phyloP scores from a whole-genome alignment of 352 stramenopile genomes.

The Phytopythium sindhum region DNA sequence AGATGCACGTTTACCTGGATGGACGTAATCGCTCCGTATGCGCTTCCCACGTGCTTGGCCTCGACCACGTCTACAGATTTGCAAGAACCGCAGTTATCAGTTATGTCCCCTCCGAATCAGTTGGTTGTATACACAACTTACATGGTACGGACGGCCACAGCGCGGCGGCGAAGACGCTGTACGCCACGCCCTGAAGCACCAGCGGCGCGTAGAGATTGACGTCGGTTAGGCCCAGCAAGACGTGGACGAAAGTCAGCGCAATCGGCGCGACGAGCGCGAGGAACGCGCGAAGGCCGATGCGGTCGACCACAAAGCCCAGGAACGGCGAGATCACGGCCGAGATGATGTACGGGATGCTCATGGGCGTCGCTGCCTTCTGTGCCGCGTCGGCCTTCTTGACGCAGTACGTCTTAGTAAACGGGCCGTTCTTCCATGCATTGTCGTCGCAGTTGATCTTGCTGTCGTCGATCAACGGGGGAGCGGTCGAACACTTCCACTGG shows the following conservation, averaged over 20 bases:
- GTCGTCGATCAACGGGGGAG: constrained; percentile 57
- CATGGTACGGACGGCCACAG: constrained; percentile 91
- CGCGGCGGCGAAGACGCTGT: constrained; percentile 90
- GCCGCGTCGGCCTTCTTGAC: constrained; percentile 57
- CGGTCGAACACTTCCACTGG: constrained; percentile 52
- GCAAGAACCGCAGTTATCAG: not conserved
- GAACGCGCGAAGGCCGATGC: constrained; percentile 78
- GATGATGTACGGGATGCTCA: constrained; percentile 93
- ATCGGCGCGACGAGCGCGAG: constrained; percentile 76
- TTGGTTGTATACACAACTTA: constrained; percentile 14
- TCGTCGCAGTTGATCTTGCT: constrained; percentile 79
- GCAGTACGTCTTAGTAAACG: constrained; percentile 58
- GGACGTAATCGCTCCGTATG: constrained; percentile 92
- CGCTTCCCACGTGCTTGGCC: constrained; percentile 84
- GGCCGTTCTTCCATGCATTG: constrained; percentile 62
- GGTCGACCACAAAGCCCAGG: constrained; percentile 90
- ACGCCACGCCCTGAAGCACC: constrained; percentile 89
- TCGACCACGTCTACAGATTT: constrained; percentile 73
- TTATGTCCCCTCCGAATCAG: not conserved
- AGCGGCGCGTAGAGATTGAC: constrained; percentile 82
- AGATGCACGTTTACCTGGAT: constrained; percentile 67
- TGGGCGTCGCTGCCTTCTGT: constrained; percentile 73
- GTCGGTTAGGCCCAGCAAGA: constrained; percentile 73
- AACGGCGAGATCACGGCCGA: constrained; percentile 87
- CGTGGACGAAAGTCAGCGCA: constrained; percentile 80